Conservation (phyloP, 768 basidiomycete genomes). For the Paxillus rubicundulus region DNA sequence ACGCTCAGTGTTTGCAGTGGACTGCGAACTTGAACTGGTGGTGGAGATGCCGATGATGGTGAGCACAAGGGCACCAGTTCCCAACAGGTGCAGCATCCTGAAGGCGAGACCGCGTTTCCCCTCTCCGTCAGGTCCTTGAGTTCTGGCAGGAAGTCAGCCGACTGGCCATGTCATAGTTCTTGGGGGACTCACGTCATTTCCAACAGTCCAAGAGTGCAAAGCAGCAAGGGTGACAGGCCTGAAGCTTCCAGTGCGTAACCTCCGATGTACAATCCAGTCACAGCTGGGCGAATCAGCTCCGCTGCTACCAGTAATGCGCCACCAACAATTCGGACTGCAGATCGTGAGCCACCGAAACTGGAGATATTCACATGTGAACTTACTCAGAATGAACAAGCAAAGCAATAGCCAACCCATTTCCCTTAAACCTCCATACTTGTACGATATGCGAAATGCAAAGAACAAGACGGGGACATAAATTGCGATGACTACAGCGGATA, state of each 20-base stretch:
- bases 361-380: slow-evolving; percentile 19
- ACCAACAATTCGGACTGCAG: slow-evolving; percentile 54
- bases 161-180: not conserved
- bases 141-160: slow-evolving; percentile 20
- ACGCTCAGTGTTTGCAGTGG: slow-evolving; percentile 26
- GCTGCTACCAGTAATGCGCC: slow-evolving; percentile 57
- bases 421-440: slow-evolving; percentile 54
- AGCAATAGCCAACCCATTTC: slow-evolving; percentile 70
- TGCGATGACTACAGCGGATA: slow-evolving; percentile 57
- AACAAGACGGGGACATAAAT: slow-evolving; percentile 57
- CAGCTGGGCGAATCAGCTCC: slow-evolving; percentile 39
- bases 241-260: slow-evolving; percentile 44
- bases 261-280: slow-evolving; percentile 47
- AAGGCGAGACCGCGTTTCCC: slow-evolving; percentile 10
- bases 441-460: slow-evolving; percentile 43
- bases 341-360: slow-evolving; percentile 3
- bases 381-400: slow-evolving; percentile 57
- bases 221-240: slow-evolving; percentile 39
- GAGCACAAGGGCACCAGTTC: slow-evolving; percentile 29
- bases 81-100: slow-evolving; percentile 29
- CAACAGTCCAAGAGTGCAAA: slow-evolving; percentile 37
- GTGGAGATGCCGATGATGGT: slow-evolving; percentile 32
- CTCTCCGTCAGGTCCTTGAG: slow-evolving; percentile 27
- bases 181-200: slow-evolving; percentile 32
- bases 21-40: slow-evolving; percentile 13